Percentiles rank a stretch among this genome's conserved stretches.
These are phyloP conservation scores for Flaveria robusta DNA, from an alignment of 129 eudicot species.

Conservation along the genomic window DNA sequence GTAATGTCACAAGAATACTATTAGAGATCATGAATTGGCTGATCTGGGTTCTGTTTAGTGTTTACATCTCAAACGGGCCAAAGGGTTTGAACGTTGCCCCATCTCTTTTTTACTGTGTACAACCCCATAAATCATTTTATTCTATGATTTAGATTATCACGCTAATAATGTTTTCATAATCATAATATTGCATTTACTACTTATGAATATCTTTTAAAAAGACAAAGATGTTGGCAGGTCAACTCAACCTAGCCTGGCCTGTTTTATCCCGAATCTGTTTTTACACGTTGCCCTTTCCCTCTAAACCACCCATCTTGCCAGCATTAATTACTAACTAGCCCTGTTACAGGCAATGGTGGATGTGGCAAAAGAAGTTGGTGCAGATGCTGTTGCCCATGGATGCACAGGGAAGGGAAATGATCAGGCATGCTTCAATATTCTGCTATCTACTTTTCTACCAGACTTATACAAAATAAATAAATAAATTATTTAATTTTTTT, in stretches of 20 bases:
- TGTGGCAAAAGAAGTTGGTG: slow-evolving; percentile 98
- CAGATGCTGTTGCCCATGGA: slow-evolving; percentile 99
- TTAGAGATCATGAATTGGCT: no score
- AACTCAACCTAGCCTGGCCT: not conserved
- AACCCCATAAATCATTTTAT: not conserved
- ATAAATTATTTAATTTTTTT: not conserved
- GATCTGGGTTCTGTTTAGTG: no score
- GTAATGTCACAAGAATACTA: no score
- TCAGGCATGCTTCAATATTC: slow-evolving; percentile 55
- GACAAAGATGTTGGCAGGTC: not conserved
- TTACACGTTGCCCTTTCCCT: not conserved
- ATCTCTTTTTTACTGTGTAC: not conserved
- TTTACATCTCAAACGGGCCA: no score
- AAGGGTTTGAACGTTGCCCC: no score
- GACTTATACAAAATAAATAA: slow-evolving; percentile 2
- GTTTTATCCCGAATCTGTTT: not conserved
- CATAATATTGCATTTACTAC: not conserved
- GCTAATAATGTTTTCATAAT: not conserved
- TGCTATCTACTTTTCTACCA: not conserved
- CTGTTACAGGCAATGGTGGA: slow-evolving; percentile 90
- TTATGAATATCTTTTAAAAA: not conserved
- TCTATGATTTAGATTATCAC: not conserved
- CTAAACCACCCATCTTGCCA: not conserved
- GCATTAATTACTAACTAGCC: not conserved
- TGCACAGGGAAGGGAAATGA: slow-evolving; percentile 99